Evolutionary conservation across 192 early-diverging fungal genomes (phyloP), one percentile per base, ranked within the genome.

Genomic region (Thamnidium elegans): DNA sequence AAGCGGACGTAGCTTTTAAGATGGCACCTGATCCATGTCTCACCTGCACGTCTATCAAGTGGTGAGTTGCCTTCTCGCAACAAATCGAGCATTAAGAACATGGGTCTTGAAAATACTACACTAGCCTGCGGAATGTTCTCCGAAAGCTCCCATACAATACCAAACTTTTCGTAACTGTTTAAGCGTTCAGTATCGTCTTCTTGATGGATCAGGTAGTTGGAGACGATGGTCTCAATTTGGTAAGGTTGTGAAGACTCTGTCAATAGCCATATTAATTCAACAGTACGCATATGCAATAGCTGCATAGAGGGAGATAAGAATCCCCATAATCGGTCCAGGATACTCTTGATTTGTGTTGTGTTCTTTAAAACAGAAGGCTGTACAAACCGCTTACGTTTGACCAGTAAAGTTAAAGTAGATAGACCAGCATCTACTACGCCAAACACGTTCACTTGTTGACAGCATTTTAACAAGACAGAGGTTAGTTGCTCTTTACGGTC

Each of bases 81-180:
- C 44, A 82, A 76, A 62, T 96, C 94, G 7, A 96, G 69, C 51
- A 91, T 84, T 7, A 96, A 62, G 63, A 94, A 88, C 77, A 94
- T 81, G 3, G 89, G 86, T 54, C 92, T 73, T 1, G 87, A 78
- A 70, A 94, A 94, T 1, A 79, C 73, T 34, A 81, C 61, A 1
- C 71, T 67, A 13, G 67, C 53, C 34, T 77, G 58, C 14, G 68
- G 51, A 6, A 70, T 76, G 43, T 79, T 65, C 6, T 85, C 86
- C 9, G 88, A 89, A 0, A 86, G 60, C 26, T 80, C 62, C 89
- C 89, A 92, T 44, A 92, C 84, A 2, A 87, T 73, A 9, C 84
- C 86, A 76, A 92, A 91, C 45, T 80, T 74, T 59, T 87, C 80
- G 48, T 81, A 87, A 4, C 76, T 73, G 17, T 65, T 67, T 10